Conservation (phyloP, 768 basidiomycete genomes). For the Lactifluus echinatus region DNA sequence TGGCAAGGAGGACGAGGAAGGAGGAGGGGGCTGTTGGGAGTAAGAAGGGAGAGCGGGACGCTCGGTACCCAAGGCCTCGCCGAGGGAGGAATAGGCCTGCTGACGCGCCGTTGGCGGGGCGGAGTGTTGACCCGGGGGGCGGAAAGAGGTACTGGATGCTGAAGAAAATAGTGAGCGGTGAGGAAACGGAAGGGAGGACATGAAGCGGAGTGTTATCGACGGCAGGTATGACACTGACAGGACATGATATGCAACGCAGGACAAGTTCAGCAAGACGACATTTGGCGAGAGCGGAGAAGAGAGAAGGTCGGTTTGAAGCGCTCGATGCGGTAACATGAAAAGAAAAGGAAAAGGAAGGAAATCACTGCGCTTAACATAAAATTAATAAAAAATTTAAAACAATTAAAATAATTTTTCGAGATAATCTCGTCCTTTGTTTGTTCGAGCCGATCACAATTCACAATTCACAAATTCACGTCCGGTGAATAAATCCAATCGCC, state of each 20-base stretch:
- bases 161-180: slow-evolving; percentile 16
- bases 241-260: slow-evolving; percentile 17
- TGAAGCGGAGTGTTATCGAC: slow-evolving; percentile 14
- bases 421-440: background rate
- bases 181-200: slow-evolving; percentile 14
- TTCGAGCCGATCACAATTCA: background rate
- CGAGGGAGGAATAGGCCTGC: slow-evolving; percentile 22
- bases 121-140: slow-evolving; percentile 8
- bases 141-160: slow-evolving; percentile 16
- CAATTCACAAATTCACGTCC: background rate
- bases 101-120: slow-evolving; percentile 16
- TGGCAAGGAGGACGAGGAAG: slow-evolving; percentile 16
- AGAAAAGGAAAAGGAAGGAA: slow-evolving; percentile 20
- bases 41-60: slow-evolving; percentile 13
- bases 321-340: slow-evolving; percentile 12
- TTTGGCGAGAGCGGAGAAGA: background rate
- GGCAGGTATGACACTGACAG: slow-evolving; percentile 19
- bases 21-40: slow-evolving; percentile 11
- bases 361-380: slow-evolving; percentile 13
- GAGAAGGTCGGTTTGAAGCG: slow-evolving; percentile 8
- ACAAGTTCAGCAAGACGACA: slow-evolving; percentile 17
- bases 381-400: too few relatives aligned
- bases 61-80: slow-evolving; percentile 21
- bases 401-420: too few relatives aligned
- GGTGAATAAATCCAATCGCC: background rate